Base-by-base conservation (phyloP, 139 green algal species). In the Chlamydomonas sphaeroides region DNA sequence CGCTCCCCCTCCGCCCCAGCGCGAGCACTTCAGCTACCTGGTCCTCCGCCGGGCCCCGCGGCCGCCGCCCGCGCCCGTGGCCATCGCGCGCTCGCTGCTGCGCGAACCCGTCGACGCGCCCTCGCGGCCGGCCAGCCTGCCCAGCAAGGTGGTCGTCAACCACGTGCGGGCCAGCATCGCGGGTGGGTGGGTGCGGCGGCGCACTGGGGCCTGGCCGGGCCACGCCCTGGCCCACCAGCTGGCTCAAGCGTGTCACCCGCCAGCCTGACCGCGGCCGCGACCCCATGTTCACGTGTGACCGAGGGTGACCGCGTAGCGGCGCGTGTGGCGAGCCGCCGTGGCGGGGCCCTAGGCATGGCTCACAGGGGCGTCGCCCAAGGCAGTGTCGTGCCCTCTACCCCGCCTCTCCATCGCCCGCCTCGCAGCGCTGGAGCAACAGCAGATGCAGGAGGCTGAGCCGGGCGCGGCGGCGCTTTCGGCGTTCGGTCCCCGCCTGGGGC, bases 11-110 rank as follows among this genome's bases (percentile, higher is more conserved):
- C 71, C 76, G 25, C 81, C 80, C 41, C 84, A 95, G 79, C 90
- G 97, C 59, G 95, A 98, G 81, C 89, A 93, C 11, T 98, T 96
- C 88, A 93, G 89, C 15, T 98, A 96, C 78, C 88, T 98, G 3
- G 92, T 95, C 18, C 45, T 98, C 35, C 83, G 85, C 17, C 83
- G 87, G 25, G 86, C 81, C 14, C 57, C 51, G 0, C 61, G 86
- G 11, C 86, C 79, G 11, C 86, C 79, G 10, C 5, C 71, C 61
- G 21, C 67, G 21, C 59, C 38, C 33, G 45, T 51, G 23, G 38
- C 62, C 14, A 33, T 72, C 2, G 30, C 62, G 4, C 63, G 45
- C 0, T n/a, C 39, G 36, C 61, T 32, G 11, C 18, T 35, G 7
- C 5, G 3, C 65, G 15, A 23, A 14, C 33, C 30, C 61, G 38